Base-by-base conservation (phyloP, 2,329 filamentous ascomycete species). In the Seiridium cupressi region DNA sequence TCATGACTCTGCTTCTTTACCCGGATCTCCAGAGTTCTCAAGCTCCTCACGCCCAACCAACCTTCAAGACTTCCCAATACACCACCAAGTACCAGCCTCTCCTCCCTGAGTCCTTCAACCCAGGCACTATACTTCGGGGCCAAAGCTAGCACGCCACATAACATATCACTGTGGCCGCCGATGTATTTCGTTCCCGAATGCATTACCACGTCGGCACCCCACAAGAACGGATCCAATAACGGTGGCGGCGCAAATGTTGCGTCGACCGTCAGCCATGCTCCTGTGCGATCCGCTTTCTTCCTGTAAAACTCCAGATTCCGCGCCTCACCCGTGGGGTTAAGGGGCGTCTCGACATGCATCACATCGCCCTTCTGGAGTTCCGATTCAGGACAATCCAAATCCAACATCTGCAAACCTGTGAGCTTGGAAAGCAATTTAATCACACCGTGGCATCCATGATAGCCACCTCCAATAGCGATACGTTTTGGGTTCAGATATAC, bases 131-230 rank as follows among this genome's bases (percentile, higher is more conserved):
- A 75, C 44, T 74, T 74, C 13, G 84, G 83, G 55, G 83, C 79
- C 5, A 93, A 84, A 0, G 87, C 85, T 35, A 99, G 77, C 18
- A 96, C 89, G 31, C 95, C 95, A 71, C 91, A 96, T 5, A 98
- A 85, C 83, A 98, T 83, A 76, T 99, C 95, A 65, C 89, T 94
- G 77, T 99, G 95, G 0, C 95, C 95, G 26, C 95, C 95, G 66
- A 99, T 86, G 76, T 98, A 99, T 81, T 98, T 99, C 18, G 93
- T 97, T 3, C 93, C 95, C 56, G 85, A 90, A 76, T 99, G 95
- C 91, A 98, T 90, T 40, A 97, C 85, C 1, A 93, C 76, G 75
- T 98, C 94, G 35, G 90, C 92, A 51, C 92, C 94, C 73, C 84
- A 89, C 35, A 74, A 71, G 69, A 98, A 95, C 0, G 95, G 93